Evolutionary conservation across 2,329 filamentous ascomycete species (phyloP).

Genomic region (Colletotrichum sp.): DNA sequence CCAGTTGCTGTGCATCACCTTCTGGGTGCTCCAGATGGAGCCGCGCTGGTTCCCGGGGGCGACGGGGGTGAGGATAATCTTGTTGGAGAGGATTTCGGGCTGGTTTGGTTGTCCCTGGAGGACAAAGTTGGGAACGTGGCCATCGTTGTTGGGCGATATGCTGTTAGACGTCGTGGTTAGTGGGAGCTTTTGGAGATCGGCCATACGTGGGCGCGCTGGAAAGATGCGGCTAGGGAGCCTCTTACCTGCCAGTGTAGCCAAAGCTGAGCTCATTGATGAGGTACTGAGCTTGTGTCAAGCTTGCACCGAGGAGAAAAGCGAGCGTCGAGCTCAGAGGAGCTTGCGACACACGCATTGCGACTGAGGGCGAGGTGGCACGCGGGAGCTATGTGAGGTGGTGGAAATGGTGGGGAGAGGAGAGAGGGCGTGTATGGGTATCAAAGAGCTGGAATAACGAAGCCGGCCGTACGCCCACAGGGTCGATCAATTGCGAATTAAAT

Average conservation of each 20-base stretch:
- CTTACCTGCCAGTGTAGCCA: slow-evolving; percentile 70
- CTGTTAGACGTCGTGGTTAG: slow-evolving; percentile 1
- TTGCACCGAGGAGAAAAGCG: slow-evolving; percentile 47
- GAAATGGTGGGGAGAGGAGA: neutral
- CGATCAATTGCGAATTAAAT: slow-evolving; percentile 20
- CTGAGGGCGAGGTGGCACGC: slow-evolving; percentile 9
- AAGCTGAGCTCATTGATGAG: slow-evolving; percentile 79
- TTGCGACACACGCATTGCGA: slow-evolving; percentile 46
- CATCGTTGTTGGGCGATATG: slow-evolving; percentile 20
- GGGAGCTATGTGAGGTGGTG: neutral
- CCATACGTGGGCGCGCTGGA: neutral
- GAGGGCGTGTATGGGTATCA: neutral
- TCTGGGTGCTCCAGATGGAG: slow-evolving; percentile 76
- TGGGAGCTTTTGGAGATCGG: neutral
- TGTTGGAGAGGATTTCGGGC: slow-evolving; percentile 81
- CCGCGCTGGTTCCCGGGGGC: slow-evolving; percentile 85
- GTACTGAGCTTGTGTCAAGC: slow-evolving; percentile 65
- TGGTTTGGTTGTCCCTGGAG: slow-evolving; percentile 59
- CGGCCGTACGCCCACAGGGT: slow-evolving; percentile 11
- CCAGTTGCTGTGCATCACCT: slow-evolving; percentile 73
- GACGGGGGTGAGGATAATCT: slow-evolving; percentile 88
- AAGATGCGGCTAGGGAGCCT: neutral
- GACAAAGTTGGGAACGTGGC: slow-evolving; percentile 56
- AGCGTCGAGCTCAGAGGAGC: slow-evolving; percentile 34
- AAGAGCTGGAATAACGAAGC: slow-evolving; percentile 5